These are phyloP conservation scores for Boletus rufocinnamomeus DNA, from an alignment of 768 basidiomycete species.

Conservation along the genomic window DNA sequence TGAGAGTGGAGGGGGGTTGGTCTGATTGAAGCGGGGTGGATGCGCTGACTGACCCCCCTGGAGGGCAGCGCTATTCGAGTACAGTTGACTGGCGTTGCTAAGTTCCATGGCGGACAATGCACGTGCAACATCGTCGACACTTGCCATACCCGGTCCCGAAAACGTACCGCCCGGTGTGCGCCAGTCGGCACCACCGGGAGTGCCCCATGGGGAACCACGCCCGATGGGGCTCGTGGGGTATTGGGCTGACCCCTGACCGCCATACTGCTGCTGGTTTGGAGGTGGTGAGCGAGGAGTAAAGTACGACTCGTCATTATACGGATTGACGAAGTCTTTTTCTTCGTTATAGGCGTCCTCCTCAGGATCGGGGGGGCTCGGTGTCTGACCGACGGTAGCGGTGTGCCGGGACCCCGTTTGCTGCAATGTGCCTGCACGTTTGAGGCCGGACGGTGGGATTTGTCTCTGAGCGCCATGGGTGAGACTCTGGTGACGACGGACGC, in stretches of 20 bases:
- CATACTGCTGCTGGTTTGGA: constrained; percentile 44
- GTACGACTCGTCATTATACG: constrained; percentile 55
- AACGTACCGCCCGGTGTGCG: constrained; percentile 42
- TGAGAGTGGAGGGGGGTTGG: constrained; percentile 47
- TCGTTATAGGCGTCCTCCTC: constrained; percentile 56
- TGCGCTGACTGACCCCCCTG: constrained; percentile 56
- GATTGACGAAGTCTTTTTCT: constrained; percentile 44
- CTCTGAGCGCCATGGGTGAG: constrained; percentile 70
- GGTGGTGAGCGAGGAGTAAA: constrained; percentile 49
- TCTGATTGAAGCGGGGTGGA: constrained; percentile 68
- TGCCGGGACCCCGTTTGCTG: constrained; percentile 46
- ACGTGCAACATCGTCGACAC: constrained; percentile 75
- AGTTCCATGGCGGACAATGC: constrained; percentile 73
- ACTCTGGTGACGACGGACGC: constrained; percentile 78
- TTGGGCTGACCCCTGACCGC: constrained; percentile 36
- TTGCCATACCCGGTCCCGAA: constrained; percentile 31
- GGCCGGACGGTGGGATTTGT: constrained; percentile 49
- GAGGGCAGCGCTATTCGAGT: constrained; percentile 31
- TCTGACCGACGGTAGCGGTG: constrained; percentile 32
- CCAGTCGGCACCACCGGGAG: constrained; percentile 59
- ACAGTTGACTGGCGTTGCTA: constrained; percentile 34
- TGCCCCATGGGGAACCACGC: constrained; percentile 66
- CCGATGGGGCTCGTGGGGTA: constrained; percentile 60
- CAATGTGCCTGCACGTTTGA: constrained; percentile 78
- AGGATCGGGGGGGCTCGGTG: constrained; percentile 50